Conservation (phyloP, 2,329 filamentous ascomycete species). For the Ceratocystis lukuohia region DNA sequence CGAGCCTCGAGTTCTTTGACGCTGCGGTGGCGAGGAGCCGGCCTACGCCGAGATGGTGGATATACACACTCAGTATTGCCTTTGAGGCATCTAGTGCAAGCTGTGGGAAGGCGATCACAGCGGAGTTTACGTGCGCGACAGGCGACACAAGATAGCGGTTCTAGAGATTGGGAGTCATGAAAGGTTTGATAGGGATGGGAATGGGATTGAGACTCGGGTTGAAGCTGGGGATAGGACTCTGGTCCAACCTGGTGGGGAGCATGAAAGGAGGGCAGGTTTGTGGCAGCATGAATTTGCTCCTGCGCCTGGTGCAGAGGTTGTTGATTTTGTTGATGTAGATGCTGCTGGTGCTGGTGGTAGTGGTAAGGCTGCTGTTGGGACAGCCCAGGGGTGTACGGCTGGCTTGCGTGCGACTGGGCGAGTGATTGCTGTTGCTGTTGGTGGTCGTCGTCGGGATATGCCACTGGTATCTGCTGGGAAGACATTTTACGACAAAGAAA, state of each 20-base stretch:
- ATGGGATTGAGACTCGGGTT: background rate
- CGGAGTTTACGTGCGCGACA: constrained; percentile 76
- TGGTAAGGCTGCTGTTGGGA: too few species aligned
- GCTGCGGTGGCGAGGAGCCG: constrained; percentile 75
- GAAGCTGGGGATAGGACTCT: background rate
- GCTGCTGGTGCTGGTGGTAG: too few species aligned
- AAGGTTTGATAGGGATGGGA: background rate
- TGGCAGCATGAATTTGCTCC: too few species aligned
- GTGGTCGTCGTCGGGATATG: background rate
- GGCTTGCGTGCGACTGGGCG: too few species aligned
- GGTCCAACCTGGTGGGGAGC: background rate
- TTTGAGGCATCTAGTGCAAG: constrained; percentile 66
- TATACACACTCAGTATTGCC: constrained; percentile 69
- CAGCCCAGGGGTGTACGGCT: too few species aligned
- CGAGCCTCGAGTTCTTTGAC: constrained; percentile 82
- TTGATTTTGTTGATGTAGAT: background rate
- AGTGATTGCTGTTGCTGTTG: background rate
- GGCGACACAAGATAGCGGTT: constrained; percentile 62
- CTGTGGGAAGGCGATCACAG: constrained; percentile 69
- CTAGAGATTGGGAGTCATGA: constrained; percentile 21
- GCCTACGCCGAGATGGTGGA: constrained; percentile 78
- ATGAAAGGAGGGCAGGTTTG: too few species aligned
- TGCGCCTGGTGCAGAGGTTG: background rate
- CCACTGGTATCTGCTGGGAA: background rate
- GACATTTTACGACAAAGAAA: constrained; percentile 1